Conservation (phyloP, 306 rosid species). For the Hippophae tibetana region DNA sequence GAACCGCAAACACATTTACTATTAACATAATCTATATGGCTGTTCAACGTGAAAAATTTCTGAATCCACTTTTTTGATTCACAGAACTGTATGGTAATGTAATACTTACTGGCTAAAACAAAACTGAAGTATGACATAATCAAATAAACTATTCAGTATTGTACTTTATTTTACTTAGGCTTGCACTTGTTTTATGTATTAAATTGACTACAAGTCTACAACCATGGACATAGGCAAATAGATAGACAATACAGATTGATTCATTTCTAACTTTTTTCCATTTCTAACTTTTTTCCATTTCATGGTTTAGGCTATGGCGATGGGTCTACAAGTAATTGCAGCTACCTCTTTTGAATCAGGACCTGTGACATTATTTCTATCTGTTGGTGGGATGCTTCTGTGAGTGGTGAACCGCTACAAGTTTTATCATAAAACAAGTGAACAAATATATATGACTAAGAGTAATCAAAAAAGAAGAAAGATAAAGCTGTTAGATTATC, state of each 20-base stretch:
- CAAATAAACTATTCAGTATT: too few relatives aligned
- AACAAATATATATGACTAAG: neutral
- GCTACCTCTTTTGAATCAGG: slow-evolving; percentile 49
- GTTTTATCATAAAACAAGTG: slow-evolving; percentile 1
- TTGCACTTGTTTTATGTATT: too few relatives aligned
- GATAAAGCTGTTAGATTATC: neutral
- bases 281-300: slow-evolving; percentile 19
- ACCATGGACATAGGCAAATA: neutral
- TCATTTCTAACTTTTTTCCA: slow-evolving; percentile 5
- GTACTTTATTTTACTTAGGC: too few relatives aligned
- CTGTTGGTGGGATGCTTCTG: slow-evolving; percentile 79
- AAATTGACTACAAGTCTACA: neutral
- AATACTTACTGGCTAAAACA: too few relatives aligned
- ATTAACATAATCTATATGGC: too few relatives aligned
- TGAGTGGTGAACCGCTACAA: slow-evolving; percentile 36
- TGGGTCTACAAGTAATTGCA: slow-evolving; percentile 62
- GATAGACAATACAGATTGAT: neutral
- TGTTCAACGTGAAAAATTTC: too few relatives aligned
- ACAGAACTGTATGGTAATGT: too few relatives aligned
- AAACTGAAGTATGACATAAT: too few relatives aligned
- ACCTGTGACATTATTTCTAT: slow-evolving; percentile 45
- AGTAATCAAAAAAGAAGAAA: slow-evolving; percentile 1
- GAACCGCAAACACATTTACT: too few relatives aligned
- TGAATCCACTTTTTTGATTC: too few relatives aligned
- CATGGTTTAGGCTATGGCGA: slow-evolving; percentile 48